Conservation (phyloP, 2,329 filamentous ascomycete genomes). For the Ophiognomonia clavigignenti-juglandacearum region DNA sequence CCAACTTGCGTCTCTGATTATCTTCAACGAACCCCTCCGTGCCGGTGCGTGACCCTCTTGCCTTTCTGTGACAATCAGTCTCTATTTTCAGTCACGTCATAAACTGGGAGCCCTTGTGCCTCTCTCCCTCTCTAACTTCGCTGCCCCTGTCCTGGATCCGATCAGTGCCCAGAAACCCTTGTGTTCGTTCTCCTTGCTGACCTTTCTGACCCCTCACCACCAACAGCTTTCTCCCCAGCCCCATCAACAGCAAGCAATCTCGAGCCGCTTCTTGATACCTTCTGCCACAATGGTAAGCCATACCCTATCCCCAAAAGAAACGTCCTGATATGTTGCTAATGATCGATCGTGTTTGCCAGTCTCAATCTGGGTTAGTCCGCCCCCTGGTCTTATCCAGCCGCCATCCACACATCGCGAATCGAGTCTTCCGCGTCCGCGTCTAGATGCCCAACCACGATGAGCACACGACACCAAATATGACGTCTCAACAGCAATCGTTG, state of each 20-base stretch:
- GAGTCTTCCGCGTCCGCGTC: constrained; percentile 1
- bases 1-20: constrained; percentile 3
- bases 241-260: constrained; percentile 6
- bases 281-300: constrained; percentile 14
- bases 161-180: neutral
- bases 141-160: no score
- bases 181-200: constrained; percentile 11
- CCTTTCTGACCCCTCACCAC: constrained; percentile 15
- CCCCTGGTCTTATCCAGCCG: constrained; percentile 18
- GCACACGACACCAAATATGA: no score
- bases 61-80: neutral
- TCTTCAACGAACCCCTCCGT: constrained; percentile 5
- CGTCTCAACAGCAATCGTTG: no score
- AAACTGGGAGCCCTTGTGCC: neutral
- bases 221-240: constrained; percentile 12
- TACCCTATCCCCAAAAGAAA: neutral
- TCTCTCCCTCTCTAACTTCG: no score
- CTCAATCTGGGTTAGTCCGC: constrained; percentile 63
- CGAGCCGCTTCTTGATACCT: constrained; percentile 2
- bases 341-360: constrained; percentile 38
- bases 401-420: constrained; percentile 2
- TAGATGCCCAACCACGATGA: neutral
- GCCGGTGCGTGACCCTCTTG: constrained; percentile 6
- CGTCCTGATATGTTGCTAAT: neutral
- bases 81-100: constrained; percentile 12